Evolutionary conservation across 306 rosid genomes (phyloP), one percentile per base, ranked within the genome.

Genomic region (Hippophae rhamnoides): DNA sequence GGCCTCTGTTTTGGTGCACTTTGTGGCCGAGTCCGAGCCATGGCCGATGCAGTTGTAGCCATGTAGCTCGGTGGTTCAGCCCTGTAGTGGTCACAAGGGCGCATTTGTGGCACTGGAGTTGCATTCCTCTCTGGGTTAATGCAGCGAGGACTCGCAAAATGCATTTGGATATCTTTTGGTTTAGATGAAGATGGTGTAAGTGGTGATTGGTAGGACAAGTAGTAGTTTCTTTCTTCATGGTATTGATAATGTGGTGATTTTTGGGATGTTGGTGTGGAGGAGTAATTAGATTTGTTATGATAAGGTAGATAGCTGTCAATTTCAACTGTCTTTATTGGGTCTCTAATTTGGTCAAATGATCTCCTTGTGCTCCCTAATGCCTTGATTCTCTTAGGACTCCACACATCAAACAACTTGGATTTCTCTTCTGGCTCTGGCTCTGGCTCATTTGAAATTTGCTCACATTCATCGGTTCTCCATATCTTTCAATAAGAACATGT

Each of bases 11-110:
- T 78, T 1, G 87, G 84, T 2, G 73, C 78, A 14, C 87, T 79
- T 3, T 54, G 73, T 9, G 87, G 76, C 52, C 86, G 71, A 54
- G 52, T 10, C 57, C 87, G 70, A 10, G 84, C 84, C 63, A 56
- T 70, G 27, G 80, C 78, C 11, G 87, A 82, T 10, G 77, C 84
- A 44, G 87, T 82, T 23, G 80, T 67, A 13, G 79, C 75, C 84
- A 78, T 82, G 76, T 82, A 78, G 61, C 73, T 82, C 8, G 79
- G 52, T 7, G 52, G 7, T 48, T 13, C 23, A 10, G 13, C 54
- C 4, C 18, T 13, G 58, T 56, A n/a, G 10, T 31, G 38, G 38
- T 31, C 38, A 31, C 38, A 31, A 31, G 38, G 3, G 38, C 63
- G 55, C 18, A 47, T 25, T 8, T 44, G 67, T 8, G 56, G 61